Conservation (phyloP, 78 protist genomes). For the Protostelium mycophagum region DNA sequence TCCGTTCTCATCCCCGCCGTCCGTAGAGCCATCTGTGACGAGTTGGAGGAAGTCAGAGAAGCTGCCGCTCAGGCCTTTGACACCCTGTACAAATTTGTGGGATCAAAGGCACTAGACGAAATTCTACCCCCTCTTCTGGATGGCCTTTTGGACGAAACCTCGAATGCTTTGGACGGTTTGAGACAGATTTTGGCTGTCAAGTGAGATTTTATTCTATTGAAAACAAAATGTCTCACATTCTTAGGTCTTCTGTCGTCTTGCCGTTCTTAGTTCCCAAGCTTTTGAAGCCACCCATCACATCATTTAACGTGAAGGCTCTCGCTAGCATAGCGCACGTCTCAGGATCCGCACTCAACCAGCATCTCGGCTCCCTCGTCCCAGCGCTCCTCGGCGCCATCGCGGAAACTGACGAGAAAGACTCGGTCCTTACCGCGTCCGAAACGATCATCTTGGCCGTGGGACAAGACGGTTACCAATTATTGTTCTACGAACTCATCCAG, state of each 20-base stretch:
- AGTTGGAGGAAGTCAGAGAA: slow-evolving; percentile 59
- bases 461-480: slow-evolving; percentile 14
- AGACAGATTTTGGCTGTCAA: slow-evolving; percentile 59
- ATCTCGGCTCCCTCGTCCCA: slow-evolving; percentile 51
- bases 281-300: slow-evolving; percentile 53
- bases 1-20: slow-evolving; percentile 60
- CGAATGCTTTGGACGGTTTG: slow-evolving; percentile 70
- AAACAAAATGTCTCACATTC: too few species aligned
- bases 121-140: slow-evolving; percentile 65
- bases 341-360: slow-evolving; percentile 52
- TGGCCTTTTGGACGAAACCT: not conserved
- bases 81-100: slow-evolving; percentile 42
- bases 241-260: slow-evolving; percentile 52
- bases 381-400: slow-evolving; percentile 54
- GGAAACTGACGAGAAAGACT: not conserved
- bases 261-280: slow-evolving; percentile 73
- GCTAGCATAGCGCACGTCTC: slow-evolving; percentile 56
- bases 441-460: slow-evolving; percentile 7
- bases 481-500: slow-evolving; percentile 34
- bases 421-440: slow-evolving; percentile 10
- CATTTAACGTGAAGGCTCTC: slow-evolving; percentile 60
- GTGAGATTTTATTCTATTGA: too few species aligned
- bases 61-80: slow-evolving; percentile 76
- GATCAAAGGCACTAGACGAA: slow-evolving; percentile 61
- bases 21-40: slow-evolving; percentile 78